Base-by-base conservation (phyloP, 169 alveolate species). In the Cryptosporidium ubiquitum region DNA sequence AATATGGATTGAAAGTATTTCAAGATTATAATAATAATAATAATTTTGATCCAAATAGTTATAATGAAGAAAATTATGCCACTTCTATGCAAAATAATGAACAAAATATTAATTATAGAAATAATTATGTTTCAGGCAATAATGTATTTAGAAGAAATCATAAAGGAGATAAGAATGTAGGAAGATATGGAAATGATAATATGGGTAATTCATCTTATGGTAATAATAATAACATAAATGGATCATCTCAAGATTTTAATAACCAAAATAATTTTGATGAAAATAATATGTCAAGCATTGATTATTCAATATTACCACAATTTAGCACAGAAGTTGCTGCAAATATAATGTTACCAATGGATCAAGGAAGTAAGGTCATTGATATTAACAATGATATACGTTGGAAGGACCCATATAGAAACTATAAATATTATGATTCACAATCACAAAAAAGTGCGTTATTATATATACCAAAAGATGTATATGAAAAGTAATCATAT, bases 351-450 rank as follows among this genome's bases (percentile, higher is more conserved):
- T 64, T 79, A 44, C 86, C 86, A 23, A 79, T 79, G 73, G 47
- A 66, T 18, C 29, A 79, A 26, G 75, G 86, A 26, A 61, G 5
- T 35, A 73, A 39, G 35, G 70, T 37, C 10, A 47, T 79, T 61
- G 75, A 79, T 79, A 47, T 79, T 55, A 79, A 79, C 42, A 79
- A 31, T 42, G 86, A 79, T 79, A 79, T 58, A 60, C 73, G 86
- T 40, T 79, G 86, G 86, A 58, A 79, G 29, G 86, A 79, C 61
- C 86, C 86, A 42, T 64, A 79, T 79, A 57, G 86, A 42, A 79
- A 79, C 26, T 79, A 79, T 47, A 79, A 79, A 60, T 37, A 79
- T 61, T 79, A 20, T 18, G 86, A 79, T 40, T 61, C 75, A 7
- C 64, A 23, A 23, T 40, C 20, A 61, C 73, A 79, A 61, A 35